Conservation (phyloP, 2,329 filamentous ascomycete genomes). For the Fusarium siculi region DNA sequence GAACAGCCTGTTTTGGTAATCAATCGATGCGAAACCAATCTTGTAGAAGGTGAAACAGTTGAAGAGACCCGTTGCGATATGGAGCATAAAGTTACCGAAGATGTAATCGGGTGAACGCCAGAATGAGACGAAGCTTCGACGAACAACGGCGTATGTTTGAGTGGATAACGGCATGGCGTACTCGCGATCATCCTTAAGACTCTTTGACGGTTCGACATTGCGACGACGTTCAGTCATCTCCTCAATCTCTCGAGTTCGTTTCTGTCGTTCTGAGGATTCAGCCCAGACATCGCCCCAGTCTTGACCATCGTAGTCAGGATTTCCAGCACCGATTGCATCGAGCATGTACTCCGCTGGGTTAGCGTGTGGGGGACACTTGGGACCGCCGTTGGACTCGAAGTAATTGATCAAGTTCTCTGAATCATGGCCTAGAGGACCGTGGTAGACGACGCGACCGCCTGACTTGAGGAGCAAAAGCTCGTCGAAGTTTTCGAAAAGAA, state of each 20-base stretch:
- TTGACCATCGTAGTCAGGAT: conserved; percentile 67
- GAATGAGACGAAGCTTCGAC: conserved; percentile 69
- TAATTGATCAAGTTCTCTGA: conserved; percentile 61
- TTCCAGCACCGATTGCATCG: conserved; percentile 69
- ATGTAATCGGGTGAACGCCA: conserved; percentile 74
- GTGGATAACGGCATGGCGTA: conserved; percentile 69
- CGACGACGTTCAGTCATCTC: conserved; percentile 60
- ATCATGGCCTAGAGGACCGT: conserved; percentile 64
- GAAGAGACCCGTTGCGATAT: conserved; percentile 72
- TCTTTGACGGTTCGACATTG: conserved; percentile 49
- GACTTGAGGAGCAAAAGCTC: conserved; percentile 63
- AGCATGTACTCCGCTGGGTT: conserved; percentile 68
- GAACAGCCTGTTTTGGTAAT: conserved; percentile 78
- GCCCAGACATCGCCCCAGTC: conserved; percentile 73
- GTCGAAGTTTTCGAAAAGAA: conserved; percentile 68
- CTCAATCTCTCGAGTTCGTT: conserved; percentile 61
- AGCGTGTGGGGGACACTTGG: conserved; percentile 57
- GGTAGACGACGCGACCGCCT: conserved; percentile 65
- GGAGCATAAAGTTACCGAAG: conserved; percentile 70
- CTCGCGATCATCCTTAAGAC: conserved; percentile 64
- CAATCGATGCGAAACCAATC: conserved; percentile 65
- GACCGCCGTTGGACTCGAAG: conserved; percentile 61
- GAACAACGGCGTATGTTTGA: conserved; percentile 65
- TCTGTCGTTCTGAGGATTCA: conserved; percentile 59
- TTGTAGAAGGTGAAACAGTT: conserved; percentile 78